Evolutionary conservation across 2,329 filamentous ascomycete species (phyloP).

Genomic region (Colletotrichum viniferum): DNA sequence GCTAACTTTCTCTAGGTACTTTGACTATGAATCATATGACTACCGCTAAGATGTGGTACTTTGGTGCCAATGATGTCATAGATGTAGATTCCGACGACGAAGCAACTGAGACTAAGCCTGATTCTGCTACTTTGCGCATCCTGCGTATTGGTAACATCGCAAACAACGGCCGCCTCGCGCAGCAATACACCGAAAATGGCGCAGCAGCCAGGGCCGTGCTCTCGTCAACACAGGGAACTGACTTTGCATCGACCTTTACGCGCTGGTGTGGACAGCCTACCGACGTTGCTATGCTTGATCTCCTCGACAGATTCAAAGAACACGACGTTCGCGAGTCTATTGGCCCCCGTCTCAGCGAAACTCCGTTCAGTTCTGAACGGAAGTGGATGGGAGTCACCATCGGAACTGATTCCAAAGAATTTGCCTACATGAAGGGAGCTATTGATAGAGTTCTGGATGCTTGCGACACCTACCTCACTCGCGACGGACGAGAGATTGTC

Average conservation of each 20-base stretch:
- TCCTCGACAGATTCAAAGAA: constrained; percentile 89
- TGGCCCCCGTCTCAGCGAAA: constrained; percentile 82
- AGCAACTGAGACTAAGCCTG: constrained; percentile 61
- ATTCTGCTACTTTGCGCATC: constrained; percentile 78
- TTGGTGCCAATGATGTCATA: constrained; percentile 65
- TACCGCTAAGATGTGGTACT: constrained; percentile 95
- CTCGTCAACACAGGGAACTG: constrained; percentile 79
- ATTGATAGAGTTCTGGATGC: constrained; percentile 84
- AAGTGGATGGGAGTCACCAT: constrained; percentile 99
- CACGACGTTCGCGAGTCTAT: constrained; percentile 89
- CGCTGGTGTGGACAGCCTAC: constrained; percentile 97
- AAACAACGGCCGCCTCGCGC: constrained; percentile 86
- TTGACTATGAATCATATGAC: constrained; percentile 99
- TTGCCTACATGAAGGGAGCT: constrained; percentile 95
- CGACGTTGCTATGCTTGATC: constrained; percentile 94
- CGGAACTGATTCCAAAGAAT: constrained; percentile 68
- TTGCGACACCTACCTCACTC: constrained; percentile 89
- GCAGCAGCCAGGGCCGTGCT: constrained; percentile 79
- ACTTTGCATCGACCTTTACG: constrained; percentile 69
- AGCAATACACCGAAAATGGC: constrained; percentile 70
- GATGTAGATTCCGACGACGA: constrained; percentile 62
- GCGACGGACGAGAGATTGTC: constrained; percentile 84
- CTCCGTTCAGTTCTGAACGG: constrained; percentile 93
- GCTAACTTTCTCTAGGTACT: constrained; percentile 62
- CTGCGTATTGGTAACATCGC: constrained; percentile 94